Base-by-base conservation (phyloP, 805 yeast species). In the Saccharomyces kudriavzevii region DNA sequence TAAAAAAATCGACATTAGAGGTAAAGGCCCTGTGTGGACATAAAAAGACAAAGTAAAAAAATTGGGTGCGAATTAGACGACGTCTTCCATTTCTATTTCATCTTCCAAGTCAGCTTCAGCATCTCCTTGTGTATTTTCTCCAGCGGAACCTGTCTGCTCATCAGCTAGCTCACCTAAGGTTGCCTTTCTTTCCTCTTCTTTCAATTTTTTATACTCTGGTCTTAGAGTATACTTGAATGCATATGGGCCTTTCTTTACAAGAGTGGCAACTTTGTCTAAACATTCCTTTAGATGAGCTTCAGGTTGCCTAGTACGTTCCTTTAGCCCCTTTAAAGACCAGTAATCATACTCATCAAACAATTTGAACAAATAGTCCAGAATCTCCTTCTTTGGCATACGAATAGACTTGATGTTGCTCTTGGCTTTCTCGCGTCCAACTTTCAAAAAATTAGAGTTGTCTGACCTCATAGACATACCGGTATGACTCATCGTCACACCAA, bases 231-330 rank as follows among this genome's bases (percentile, higher is more conserved):
- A 94, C 71, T 88, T 91, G 67, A 90, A 79, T 1, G 97, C 96
- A 68, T 92, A 92, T 1, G 99, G 97, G 14, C 99, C 99, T 67
- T 89, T 89, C 68, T 92, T 90, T 62, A 88, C 91, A 65, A 94
- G 77, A 30, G 81, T 79, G 1, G 98, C 98, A 64, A 94, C 89
- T 49, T 86, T 82, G 56, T 92, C 99, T 49, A 94, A 74, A 54
- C 94, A 87, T 67, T 91, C 97, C 66, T 91, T 89, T 58, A 94
- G 75, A 68, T 88, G 95, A 22, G 85, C 85, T 68, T 94, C 99
- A 1, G 99, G 99, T 75, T 94, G 99, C 63, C 85, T 84, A 2
- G 97, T 90, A 60, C 96, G 81, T 68, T 94, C 99, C 65, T 89
- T 86, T 57, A 94, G 76, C 43, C 97, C 97, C 71, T 90, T 90